Percentiles rank a stretch among this genome's conserved stretches.
phyloP scores from a whole-genome alignment of 345 rosid genomes.

The Sonneratia caseolaris region DNA sequence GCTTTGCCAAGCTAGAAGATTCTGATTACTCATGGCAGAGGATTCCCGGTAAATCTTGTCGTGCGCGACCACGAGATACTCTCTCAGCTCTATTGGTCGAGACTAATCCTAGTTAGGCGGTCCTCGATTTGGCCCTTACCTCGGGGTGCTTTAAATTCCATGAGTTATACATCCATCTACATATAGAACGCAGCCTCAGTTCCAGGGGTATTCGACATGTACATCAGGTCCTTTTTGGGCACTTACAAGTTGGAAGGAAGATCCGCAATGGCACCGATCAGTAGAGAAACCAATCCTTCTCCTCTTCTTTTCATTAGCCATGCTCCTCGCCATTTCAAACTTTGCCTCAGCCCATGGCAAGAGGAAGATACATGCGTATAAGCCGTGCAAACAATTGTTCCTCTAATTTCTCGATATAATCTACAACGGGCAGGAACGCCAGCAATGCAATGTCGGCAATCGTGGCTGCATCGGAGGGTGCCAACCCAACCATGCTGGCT shows the following conservation, averaged over 20 bases:
- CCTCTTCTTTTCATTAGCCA: neutral
- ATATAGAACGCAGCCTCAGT: no score
- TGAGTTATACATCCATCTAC: no score
- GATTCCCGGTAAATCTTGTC: no score
- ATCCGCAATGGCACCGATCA: neutral
- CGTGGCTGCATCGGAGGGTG: slow-evolving; percentile 30
- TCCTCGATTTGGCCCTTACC: no score
- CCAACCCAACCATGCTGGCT: slow-evolving; percentile 25
- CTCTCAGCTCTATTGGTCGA: no score
- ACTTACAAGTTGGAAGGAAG: neutral
- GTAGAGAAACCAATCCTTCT: neutral
- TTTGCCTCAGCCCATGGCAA: neutral
- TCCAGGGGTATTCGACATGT: no score
- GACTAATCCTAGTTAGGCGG: no score
- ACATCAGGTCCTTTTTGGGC: neutral
- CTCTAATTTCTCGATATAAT: slow-evolving; percentile 42
- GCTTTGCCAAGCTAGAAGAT: no score
- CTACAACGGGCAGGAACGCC: slow-evolving; percentile 40
- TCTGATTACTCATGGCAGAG: no score
- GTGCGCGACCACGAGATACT: no score
- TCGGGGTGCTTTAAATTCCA: no score
- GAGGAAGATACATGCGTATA: slow-evolving; percentile 10
- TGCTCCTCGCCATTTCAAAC: neutral
- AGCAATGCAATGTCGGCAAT: slow-evolving; percentile 36
- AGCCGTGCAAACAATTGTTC: slow-evolving; percentile 42